Base-by-base conservation (phyloP, 768 basidiomycete species). In the Suillus discolor region DNA sequence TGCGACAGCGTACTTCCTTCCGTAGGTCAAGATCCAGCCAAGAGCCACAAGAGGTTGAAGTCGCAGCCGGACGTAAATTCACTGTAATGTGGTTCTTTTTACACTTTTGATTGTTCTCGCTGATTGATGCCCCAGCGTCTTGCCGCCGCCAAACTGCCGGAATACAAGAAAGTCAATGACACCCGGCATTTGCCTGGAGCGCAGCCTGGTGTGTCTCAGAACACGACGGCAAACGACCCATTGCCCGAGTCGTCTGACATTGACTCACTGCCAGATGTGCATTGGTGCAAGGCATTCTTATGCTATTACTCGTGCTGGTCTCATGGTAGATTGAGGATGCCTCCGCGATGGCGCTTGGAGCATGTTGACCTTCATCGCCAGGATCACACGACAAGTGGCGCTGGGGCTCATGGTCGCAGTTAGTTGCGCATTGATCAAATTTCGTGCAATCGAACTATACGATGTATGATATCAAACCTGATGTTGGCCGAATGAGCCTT, bases 161-260 rank as follows among this genome's bases (percentile, higher is more conserved):
- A 55, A 55, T 55, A 55, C 20, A 36, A 55, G 31, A 55, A 55
- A 36, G 54, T 36, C 31, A n/a, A 55, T 7, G 54, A 55, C 54
- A n/a, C 54, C 12, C 34, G 54, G n/a, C 34, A n/a, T 55, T 6
- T n/a, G 20, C 20, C 20, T 55, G n/a, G 31, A 36, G 31, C 11
- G 34, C 54, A 55, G 11, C 20, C 31, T 20, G 31, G 31, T 6
- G 54, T n/a, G 20, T 34, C 31, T 20, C 31, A 55, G 31, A 34
- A 11, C 31, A 55, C 54, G 31, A n/a, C 31, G 4, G 53, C 18
- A 20, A 34, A 55, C 31, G 31, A 55, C 31, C 6, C 18, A 34
- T 34, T 11, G 31, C 31, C 31, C 6, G 54, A 55, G 20, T 34
- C 54, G 6, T 55, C 34, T 34, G 54, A 55, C 20, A 34, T 54